These are phyloP conservation scores for Ajuga reptans DNA, from an alignment of 305 asterid species.

Conservation along the genomic window DNA sequence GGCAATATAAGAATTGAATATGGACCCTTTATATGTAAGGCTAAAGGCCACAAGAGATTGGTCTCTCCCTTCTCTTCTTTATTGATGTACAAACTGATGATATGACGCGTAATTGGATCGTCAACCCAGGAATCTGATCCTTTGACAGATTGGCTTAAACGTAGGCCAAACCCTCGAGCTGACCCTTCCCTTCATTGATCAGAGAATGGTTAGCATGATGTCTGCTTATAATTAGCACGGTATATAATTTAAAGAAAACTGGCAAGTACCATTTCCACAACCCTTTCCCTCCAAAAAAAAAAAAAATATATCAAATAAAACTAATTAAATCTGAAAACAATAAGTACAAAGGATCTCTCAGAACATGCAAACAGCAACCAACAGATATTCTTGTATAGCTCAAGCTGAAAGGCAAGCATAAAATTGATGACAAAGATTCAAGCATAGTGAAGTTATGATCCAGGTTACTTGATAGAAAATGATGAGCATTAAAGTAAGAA, in stretches of 20 bases:
- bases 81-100: conserved; percentile 51
- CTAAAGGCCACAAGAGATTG: conserved; percentile 69
- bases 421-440: not conserved
- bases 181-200: conserved; percentile 71
- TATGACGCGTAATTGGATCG: conserved; percentile 86
- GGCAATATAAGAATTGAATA: conserved; percentile 68
- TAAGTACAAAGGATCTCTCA: too few relatives aligned
- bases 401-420: not conserved
- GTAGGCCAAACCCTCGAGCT: conserved; percentile 75
- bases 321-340: too few relatives aligned
- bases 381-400: not conserved
- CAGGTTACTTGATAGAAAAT: not conserved
- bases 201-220: conserved; percentile 9
- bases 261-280: not conserved
- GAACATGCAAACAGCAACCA: not conserved
- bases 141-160: conserved; percentile 62
- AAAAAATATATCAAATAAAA: too few relatives aligned
- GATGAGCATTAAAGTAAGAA: not conserved
- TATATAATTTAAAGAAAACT: not conserved
- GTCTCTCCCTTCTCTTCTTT: conserved; percentile 50
- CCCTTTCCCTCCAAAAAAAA: not conserved
- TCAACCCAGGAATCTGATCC: conserved; percentile 98
- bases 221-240: not conserved
- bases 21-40: conserved; percentile 65
- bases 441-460: not conserved